Percentiles rank a stretch among this genome's conserved stretches.
Conservation (phyloP, 2,329 filamentous ascomycete genomes). For the Chaetothyriales sp. region DNA sequence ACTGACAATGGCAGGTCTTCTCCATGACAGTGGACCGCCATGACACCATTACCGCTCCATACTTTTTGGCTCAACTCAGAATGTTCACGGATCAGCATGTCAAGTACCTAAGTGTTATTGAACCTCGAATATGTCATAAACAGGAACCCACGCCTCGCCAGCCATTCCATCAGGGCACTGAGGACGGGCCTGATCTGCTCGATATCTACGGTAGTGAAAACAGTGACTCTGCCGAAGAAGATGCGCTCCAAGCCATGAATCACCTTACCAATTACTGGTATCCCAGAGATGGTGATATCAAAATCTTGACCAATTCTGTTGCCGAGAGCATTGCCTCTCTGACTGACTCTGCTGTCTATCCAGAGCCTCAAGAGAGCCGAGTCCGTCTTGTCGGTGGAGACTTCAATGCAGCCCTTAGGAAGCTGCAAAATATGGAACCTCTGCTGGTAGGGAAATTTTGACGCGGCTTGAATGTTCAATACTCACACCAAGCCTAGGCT, state of each 20-base stretch:
- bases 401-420: constrained; percentile 9
- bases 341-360: constrained; percentile 12
- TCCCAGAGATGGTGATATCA: constrained; percentile 11
- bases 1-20: constrained; percentile 11
- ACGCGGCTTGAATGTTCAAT: not conserved
- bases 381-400: constrained; percentile 13
- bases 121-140: constrained; percentile 7
- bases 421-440: constrained; percentile 14
- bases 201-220: constrained; percentile 10
- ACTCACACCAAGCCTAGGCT: not conserved
- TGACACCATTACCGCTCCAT: constrained; percentile 5
- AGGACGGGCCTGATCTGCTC: not conserved
- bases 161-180: not conserved
- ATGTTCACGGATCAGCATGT: constrained; percentile 8
- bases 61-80: constrained; percentile 8
- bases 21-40: constrained; percentile 6
- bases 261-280: constrained; percentile 14
- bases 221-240: constrained; percentile 10
- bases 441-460: constrained; percentile 8
- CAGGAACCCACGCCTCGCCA: constrained; percentile 4
- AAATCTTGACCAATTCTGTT: constrained; percentile 11
- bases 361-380: constrained; percentile 10
- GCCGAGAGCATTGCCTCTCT: constrained; percentile 10
- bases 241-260: constrained; percentile 6
- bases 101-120: constrained; percentile 5